Conservation (phyloP, 2,329 filamentous ascomycete species). For the Colletotrichum tofieldiae region DNA sequence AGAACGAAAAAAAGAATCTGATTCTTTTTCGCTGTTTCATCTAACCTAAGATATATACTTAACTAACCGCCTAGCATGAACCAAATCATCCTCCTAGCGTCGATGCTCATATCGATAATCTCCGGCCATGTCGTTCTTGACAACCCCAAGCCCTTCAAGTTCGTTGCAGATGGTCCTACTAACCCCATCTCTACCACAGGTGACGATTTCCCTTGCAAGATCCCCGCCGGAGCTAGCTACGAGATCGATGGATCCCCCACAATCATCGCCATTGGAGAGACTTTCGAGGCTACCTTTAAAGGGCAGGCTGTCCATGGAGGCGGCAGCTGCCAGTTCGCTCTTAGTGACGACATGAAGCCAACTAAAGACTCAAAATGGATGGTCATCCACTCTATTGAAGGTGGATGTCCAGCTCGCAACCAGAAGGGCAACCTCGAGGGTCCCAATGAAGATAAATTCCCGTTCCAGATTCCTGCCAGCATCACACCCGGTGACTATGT, state of each 20-base stretch:
- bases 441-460: constrained; percentile 30
- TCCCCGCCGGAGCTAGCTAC: constrained; percentile 19
- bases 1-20: too few species aligned
- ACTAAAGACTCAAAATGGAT: constrained; percentile 35
- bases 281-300: constrained; percentile 29
- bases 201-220: constrained; percentile 37
- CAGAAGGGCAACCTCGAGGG: constrained; percentile 39
- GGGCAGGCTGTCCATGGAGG: constrained; percentile 39
- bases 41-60: not conserved
- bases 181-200: constrained; percentile 32
- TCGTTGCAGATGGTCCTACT: constrained; percentile 29
- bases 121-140: constrained; percentile 36
- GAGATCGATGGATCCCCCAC: constrained; percentile 32
- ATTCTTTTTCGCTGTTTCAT: not conserved
- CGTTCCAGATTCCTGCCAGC: constrained; percentile 28
- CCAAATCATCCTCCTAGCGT: not conserved
- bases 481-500: constrained; percentile 35
- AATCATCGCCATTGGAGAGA: constrained; percentile 27
- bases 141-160: constrained; percentile 38
- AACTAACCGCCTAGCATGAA: not conserved
- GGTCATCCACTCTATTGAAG: constrained; percentile 39
- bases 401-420: constrained; percentile 34
- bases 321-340: constrained; percentile 35
- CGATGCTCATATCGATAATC: constrained; percentile 20
- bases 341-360: constrained; percentile 21